These are phyloP conservation scores for Pythium aquatile DNA, from an alignment of 352 stramenopile genomes.

Conservation along the genomic window DNA sequence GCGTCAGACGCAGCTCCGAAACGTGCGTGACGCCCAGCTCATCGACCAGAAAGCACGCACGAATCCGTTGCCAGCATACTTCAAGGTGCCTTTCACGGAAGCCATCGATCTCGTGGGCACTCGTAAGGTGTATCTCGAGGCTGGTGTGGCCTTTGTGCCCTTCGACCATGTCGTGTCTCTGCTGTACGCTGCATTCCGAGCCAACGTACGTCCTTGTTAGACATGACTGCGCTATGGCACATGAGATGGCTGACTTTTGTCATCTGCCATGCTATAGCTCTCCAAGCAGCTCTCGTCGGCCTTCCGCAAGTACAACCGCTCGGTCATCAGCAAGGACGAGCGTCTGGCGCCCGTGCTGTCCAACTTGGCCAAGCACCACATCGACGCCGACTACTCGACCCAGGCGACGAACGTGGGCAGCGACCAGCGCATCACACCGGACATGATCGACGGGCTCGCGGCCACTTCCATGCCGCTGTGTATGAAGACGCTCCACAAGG, in stretches of 20 bases:
- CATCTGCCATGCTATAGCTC: conserved; percentile 39
- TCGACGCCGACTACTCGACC: conserved; percentile 86
- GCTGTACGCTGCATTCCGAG: conserved; percentile 91
- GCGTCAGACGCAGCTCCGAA: conserved; percentile 60
- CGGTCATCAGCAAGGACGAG: conserved; percentile 90
- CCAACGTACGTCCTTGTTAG: conserved; percentile 46
- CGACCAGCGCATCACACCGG: conserved; percentile 78
- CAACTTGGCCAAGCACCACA: conserved; percentile 97
- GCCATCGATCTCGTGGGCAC: conserved; percentile 91
- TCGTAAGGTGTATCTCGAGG: conserved; percentile 93
- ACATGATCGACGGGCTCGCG: conserved; percentile 91
- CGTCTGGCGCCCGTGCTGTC: conserved; percentile 92
- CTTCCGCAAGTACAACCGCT: conserved; percentile 87
- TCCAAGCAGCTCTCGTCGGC: conserved; percentile 90
- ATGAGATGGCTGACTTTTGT: not conserved
- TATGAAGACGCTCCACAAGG: conserved; percentile 95
- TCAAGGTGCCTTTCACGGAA: conserved; percentile 97
- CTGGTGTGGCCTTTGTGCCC: conserved; percentile 95
- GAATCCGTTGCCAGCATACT: conserved; percentile 80
- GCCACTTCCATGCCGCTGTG: conserved; percentile 96
- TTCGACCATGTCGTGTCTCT: conserved; percentile 94
- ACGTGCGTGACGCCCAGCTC: conserved; percentile 55
- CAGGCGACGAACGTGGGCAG: conserved; percentile 34
- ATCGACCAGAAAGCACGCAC: conserved; percentile 47
- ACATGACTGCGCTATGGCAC: not conserved